Percentiles rank a stretch among this genome's conserved stretches.
These are phyloP conservation scores for Candida mattraensis DNA, from an alignment of 805 yeast genomes.

Conservation along the genomic window DNA sequence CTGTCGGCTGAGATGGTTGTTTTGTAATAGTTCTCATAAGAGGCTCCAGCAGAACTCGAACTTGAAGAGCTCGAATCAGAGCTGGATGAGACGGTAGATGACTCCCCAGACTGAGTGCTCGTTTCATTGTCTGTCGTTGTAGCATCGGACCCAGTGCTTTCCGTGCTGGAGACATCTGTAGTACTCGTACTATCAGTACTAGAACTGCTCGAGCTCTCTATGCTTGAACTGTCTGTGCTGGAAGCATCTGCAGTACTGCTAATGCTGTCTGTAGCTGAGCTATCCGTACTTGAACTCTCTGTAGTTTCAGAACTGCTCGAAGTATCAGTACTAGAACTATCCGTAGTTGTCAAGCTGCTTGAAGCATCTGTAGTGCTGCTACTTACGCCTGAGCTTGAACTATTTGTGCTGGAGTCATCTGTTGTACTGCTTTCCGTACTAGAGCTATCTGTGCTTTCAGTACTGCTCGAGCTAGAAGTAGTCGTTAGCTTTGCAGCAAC, in stretches of 20 bases:
- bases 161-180: background rate
- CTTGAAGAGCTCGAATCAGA: slow-evolving; percentile 1
- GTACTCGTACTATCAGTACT: background rate
- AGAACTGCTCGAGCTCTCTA: background rate
- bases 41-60: no score
- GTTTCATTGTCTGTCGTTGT: no score
- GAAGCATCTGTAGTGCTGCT: background rate
- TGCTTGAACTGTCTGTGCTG: slow-evolving; percentile 1
- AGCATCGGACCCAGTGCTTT: background rate
- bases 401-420: no score
- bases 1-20: no score
- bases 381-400: background rate
- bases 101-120: background rate
- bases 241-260: slow-evolving; percentile 5
- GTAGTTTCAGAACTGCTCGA: slow-evolving; percentile 2
- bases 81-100: no score
- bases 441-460: no score
- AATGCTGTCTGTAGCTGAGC: slow-evolving; percentile 3
- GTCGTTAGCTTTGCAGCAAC: no score
- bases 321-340: no score
- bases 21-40: no score
- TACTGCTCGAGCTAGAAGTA: no score
- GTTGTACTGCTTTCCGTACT: no score
- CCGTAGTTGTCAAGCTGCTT: background rate
- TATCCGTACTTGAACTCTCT: slow-evolving; percentile 1